Base-by-base conservation (phyloP, 257 asterid species). In the Linaria vulgaris region DNA sequence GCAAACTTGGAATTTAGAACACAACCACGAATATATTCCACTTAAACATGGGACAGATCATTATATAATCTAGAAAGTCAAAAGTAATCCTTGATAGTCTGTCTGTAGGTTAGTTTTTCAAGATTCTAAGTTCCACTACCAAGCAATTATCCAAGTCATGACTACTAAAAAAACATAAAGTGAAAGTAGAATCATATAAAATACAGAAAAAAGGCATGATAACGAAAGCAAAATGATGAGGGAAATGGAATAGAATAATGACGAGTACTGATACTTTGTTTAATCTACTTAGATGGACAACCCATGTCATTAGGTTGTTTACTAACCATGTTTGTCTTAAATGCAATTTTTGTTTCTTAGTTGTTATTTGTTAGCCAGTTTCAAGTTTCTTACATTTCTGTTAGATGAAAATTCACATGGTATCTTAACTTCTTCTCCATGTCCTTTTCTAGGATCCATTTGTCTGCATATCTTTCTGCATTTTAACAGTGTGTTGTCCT, bases 81-180 rank as follows among this genome's bases (percentile, higher is more conserved):
- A 79, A 77, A 82, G 84, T 63, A 71, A 65, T 12, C 20, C 47
- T 60, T 62, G 71, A 72, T 60, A 65, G 75, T 65, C 59, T 70
- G 74, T 55, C 56, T 56, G 16, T 27, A 70, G 61, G 58, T 39
- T 4, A 2, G 4, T 27, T 34, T 54, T 65, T 55, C 70, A 68
- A 76, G 87, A 82, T 80, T 80, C 87, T 74, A 56, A n/a, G 51
- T 62, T 47, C 59, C 78, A 70, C 69, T 41, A 41, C 65, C 71
- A 77, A 67, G 74, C 77, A 77, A 75, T 53, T 67, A 76, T 80
- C 87, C 37, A 25, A 80, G 76, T 70, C 60, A 69, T 56, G 74
- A 72, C 59, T 69, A 56, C 25, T 15, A 54, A 49, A 68, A 50
- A 57, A 27, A 22, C 13, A 21, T 8, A 61, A 63, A 62, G 47